These are phyloP conservation scores for Oryza australiensis DNA, from an alignment of 176 grass and related monocot genomes.

Conservation along the genomic window DNA sequence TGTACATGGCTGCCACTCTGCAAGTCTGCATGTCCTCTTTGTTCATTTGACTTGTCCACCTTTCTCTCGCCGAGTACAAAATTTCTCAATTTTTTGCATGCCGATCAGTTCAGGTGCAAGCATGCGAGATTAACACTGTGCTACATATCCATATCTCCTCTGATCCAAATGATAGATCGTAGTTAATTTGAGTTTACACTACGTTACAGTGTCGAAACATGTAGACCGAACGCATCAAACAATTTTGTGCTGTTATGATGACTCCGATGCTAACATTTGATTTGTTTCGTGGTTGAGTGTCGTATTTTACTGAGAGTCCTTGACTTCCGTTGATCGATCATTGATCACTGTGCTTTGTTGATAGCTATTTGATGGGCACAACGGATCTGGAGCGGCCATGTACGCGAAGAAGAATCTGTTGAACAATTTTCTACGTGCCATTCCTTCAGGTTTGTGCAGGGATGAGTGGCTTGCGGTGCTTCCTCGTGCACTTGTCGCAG, in stretches of 20 bases:
- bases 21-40: slow-evolving; percentile 12
- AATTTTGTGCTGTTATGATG: not conserved
- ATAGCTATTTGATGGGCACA: slow-evolving; percentile 97
- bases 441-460: slow-evolving; percentile 68
- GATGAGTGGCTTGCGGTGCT: slow-evolving; percentile 96
- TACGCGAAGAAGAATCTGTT: slow-evolving; percentile 81
- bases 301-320: not conserved
- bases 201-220: not conserved
- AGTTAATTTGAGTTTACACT: not conserved
- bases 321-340: not conserved
- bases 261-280: not conserved
- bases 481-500: slow-evolving; percentile 80
- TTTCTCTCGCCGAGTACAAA: not conserved
- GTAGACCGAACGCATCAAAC: not conserved
- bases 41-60: not conserved
- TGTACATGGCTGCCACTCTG: slow-evolving; percentile 24
- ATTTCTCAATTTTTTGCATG: not conserved
- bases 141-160: not conserved
- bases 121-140: not conserved
- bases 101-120: not conserved
- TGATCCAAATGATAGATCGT: not conserved
- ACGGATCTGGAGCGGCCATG: slow-evolving; percentile 82
- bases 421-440: slow-evolving; percentile 77
- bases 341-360: slow-evolving; percentile 20
- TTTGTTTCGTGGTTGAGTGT: not conserved